Evolutionary conservation across 1,139 yeast species (phyloP).

Genomic region (Hansenula lynferdii): DNA sequence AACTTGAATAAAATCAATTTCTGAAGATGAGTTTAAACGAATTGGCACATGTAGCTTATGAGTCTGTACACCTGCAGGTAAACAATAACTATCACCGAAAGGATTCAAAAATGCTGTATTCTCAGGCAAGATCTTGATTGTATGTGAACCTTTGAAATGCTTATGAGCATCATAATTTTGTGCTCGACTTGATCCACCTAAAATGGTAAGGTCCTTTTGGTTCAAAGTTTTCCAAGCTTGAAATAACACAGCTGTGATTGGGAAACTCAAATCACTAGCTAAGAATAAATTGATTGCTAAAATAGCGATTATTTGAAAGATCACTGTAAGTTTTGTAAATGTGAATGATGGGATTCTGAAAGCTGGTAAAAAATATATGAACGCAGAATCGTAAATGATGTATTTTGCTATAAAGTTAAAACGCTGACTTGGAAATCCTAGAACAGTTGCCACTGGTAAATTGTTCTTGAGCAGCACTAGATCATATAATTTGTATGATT

Average conservation of each 20-base stretch:
- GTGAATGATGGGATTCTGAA: conserved; percentile 70
- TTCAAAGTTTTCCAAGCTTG: conserved; percentile 42
- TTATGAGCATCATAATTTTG: conserved; percentile 52
- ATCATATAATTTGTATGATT: conserved; percentile 80
- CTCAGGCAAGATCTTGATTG: conserved; percentile 87
- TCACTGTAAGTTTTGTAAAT: conserved; percentile 37
- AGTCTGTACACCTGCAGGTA: conserved; percentile 36
- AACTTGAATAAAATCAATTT: conserved; percentile 63
- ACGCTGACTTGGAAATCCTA: conserved; percentile 39
- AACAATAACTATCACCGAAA: conserved; percentile 57
- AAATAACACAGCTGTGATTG: conserved; percentile 44
- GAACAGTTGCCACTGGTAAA: conserved; percentile 24
- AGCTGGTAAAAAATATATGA: conserved; percentile 64
- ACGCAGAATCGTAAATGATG: conserved; percentile 64
- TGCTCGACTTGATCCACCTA: conserved; percentile 45
- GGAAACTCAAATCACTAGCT: conserved; percentile 35
- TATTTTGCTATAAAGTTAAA: conserved; percentile 67
- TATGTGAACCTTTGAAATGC: conserved; percentile 81
- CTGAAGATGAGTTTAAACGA: conserved; percentile 75
- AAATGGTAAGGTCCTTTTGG: conserved; percentile 62
- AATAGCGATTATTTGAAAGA: conserved; percentile 30
- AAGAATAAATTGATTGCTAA: conserved; percentile 31
- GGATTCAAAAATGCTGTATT: conserved; percentile 86
- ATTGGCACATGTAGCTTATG: conserved; percentile 54
- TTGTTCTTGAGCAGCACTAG: conserved; percentile 36